phyloP scores from a whole-genome alignment of 352 stramenopile genomes.

The Ophiocytium majus region DNA sequence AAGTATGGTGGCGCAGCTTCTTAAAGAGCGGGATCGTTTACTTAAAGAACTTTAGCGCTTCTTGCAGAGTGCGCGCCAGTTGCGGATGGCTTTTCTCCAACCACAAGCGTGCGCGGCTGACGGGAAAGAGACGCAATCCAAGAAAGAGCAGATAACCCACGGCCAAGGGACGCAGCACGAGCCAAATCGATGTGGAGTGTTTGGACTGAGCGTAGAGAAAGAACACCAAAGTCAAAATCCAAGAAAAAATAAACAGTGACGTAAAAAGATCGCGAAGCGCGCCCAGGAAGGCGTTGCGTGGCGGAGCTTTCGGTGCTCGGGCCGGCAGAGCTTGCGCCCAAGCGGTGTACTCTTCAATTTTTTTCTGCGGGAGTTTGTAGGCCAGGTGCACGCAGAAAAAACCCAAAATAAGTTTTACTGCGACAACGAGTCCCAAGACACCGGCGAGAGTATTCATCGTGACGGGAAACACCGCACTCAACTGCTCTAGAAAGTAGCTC shows the following conservation, averaged over 20 bases:
- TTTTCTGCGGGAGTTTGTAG: background rate
- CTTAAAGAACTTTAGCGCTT: background rate
- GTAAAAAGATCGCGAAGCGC: slow-evolving; percentile 1
- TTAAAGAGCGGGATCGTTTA: slow-evolving; percentile 2
- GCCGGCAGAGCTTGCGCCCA: background rate
- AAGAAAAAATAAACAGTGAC: background rate
- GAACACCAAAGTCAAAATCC: background rate
- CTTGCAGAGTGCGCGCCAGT: background rate
- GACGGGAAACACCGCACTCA: background rate
- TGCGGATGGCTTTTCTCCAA: background rate
- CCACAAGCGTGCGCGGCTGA: background rate
- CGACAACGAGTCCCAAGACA: background rate
- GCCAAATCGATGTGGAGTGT: background rate
- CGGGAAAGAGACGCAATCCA: background rate
- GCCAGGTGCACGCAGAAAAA: background rate
- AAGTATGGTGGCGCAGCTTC: slow-evolving; percentile 6
- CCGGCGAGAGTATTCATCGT: too few relatives aligned
- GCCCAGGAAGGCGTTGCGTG: too few relatives aligned
- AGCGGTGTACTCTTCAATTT: background rate
- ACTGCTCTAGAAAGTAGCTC: background rate
- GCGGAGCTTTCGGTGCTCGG: background rate
- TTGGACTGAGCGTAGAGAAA: background rate
- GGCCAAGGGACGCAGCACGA: background rate
- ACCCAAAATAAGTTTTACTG: background rate
- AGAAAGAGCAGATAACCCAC: slow-evolving; percentile 10